Conservation (phyloP, 495 filamentous ascomycete genomes). For the Xylaria nigripes region DNA sequence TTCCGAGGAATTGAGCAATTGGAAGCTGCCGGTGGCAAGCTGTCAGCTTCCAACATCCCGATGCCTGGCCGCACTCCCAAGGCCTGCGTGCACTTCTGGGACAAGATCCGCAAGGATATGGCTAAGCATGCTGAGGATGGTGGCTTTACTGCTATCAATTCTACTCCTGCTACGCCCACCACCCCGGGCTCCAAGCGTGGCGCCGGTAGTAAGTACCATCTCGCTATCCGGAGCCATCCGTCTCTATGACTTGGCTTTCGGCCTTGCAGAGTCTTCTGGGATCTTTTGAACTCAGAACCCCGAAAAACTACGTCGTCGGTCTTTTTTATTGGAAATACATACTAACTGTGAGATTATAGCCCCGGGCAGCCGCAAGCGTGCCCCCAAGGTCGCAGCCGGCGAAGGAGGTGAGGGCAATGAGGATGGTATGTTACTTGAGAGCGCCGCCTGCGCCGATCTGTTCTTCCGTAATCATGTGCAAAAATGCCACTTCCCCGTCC, state of each 20-base stretch:
- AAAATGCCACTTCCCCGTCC: no score
- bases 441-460: background rate
- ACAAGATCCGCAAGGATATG: slow-evolving; percentile 11
- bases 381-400: background rate
- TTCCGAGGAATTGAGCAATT: slow-evolving; percentile 19
- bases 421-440: background rate
- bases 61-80: slow-evolving; percentile 24
- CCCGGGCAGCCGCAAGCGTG: slow-evolving; percentile 2
- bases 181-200: slow-evolving; percentile 1
- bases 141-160: background rate
- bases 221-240: background rate
- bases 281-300: background rate
- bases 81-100: slow-evolving; percentile 12
- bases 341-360: background rate
- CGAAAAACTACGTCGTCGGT: background rate
- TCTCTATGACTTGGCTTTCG: background rate
- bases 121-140: background rate
- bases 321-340: background rate
- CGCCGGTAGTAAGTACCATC: background rate
- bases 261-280: background rate
- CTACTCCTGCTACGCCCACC: background rate
- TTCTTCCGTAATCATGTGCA: no score
- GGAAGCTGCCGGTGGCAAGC: slow-evolving; percentile 3
- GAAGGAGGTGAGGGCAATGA: background rate
- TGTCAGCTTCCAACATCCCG: slow-evolving; percentile 1